Evolutionary conservation across 2,329 filamentous ascomycete genomes (phyloP).

Genomic region (Neofusicoccum ribis): DNA sequence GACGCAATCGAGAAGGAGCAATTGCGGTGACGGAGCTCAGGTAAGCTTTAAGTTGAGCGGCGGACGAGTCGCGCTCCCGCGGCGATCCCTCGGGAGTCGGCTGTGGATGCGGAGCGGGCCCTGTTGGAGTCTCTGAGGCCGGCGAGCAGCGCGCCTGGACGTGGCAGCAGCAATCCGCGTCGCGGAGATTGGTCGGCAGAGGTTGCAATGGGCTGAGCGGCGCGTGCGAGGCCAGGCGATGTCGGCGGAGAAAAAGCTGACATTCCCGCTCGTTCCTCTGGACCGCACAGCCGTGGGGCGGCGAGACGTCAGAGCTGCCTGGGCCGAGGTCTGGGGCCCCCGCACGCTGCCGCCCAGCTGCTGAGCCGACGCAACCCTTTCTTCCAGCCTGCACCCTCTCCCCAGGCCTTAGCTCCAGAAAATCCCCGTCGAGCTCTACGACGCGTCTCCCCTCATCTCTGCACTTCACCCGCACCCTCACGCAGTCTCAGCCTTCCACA

Average conservation of each 20-base stretch:
- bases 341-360: slow-evolving; percentile 26
- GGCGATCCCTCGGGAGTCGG: neutral
- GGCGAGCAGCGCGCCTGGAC: neutral
- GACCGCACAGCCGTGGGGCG: slow-evolving; percentile 3
- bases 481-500: neutral
- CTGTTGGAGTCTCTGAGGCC: neutral
- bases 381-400: neutral
- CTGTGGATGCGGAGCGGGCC: neutral
- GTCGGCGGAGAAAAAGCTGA: too few species aligned
- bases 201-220: neutral
- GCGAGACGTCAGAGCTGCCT: slow-evolving; percentile 8
- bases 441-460: neutral
- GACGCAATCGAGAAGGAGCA: neutral
- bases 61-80: neutral
- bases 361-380: slow-evolving; percentile 8
- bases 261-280: neutral
- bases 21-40: neutral
- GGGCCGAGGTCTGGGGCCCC: slow-evolving; percentile 18
- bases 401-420: neutral
- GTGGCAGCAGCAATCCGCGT: too few species aligned
- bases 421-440: slow-evolving; percentile 3
- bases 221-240: neutral
- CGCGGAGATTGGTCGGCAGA: neutral
- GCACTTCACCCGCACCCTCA: neutral
- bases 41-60: neutral